Base-by-base conservation (phyloP, 768 basidiomycete genomes). In the Amanita pallidorosea region DNA sequence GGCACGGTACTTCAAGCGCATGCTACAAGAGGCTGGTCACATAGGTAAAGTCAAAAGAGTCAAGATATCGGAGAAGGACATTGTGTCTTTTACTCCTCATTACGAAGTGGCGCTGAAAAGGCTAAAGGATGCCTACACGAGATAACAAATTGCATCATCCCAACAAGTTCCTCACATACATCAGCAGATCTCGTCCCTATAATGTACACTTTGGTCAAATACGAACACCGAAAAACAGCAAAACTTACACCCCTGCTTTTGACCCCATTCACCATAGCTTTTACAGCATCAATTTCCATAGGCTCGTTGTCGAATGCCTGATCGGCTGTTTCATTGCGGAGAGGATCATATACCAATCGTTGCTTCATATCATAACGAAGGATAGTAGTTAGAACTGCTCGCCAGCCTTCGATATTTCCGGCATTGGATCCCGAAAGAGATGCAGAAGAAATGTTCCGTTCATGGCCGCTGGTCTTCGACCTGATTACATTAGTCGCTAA, bases 1-100 rank as follows among this genome's bases (percentile, higher is more conserved):
- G 90, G 90, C 89, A 5, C 77, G 87, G 9, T 81, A 88, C 59
- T 96, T 96, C 74, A 95, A 94, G 64, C 64, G 67, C 4, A 85
- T 96, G 79, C 63, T 96, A 56, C 80, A 76, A 54, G 72, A 74
- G 2, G 83, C 85, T 1, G 79, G 77, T 45, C 90, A 92, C 60
- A 66, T 87, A 36, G 69, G 76, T 4, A 74, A 73, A 55, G 73
- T 96, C 17, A 85, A 83, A 63, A 79, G 81, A 57, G 49, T 88
- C 55, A 77, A 77, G 55, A 71, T 93, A 2, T 63, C 70, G 35
- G 81, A 83, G 43, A 74, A 74, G 47, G 84, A 85, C 20, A 64
- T 87, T 4, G 73, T 67, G 15, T 64, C 72, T 12, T 67, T 91
- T 29, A 60, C 67, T 43, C 66, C 73, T 40, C 68, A 71, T 51